phyloP scores from a whole-genome alignment of 169 alveolate genomes.

The Plasmodium inui region DNA sequence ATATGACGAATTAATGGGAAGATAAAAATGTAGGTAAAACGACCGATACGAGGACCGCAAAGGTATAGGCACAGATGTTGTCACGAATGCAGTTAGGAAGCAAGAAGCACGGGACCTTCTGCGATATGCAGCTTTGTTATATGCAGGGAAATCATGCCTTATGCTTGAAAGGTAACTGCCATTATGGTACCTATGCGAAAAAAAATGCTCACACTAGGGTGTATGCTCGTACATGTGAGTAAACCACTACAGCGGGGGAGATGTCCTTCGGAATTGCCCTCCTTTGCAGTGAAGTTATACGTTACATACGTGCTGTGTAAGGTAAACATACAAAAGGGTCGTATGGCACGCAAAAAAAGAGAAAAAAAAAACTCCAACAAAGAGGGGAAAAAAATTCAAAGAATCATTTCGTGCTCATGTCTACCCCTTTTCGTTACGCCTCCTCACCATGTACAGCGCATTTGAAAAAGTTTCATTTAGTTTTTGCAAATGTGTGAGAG shows the following conservation, averaged over 20 bases:
- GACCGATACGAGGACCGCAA: neutral
- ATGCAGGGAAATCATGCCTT: neutral
- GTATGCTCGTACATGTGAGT: too few relatives aligned
- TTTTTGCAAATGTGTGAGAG: neutral
- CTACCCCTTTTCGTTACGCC: neutral
- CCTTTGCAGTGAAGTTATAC: too few relatives aligned
- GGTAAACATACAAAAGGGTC: neutral
- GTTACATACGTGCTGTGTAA: neutral
- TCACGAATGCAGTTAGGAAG: neutral
- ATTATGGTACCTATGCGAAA: neutral
- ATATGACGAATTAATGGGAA: neutral
- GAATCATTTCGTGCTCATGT: conserved; percentile 1
- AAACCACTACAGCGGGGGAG: too few relatives aligned
- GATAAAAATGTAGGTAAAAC: neutral
- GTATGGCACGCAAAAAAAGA: neutral
- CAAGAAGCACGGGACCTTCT: neutral
- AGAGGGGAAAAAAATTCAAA: neutral
- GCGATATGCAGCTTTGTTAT: neutral
- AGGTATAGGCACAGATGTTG: neutral
- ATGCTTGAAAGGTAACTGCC: neutral
- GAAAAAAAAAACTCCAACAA: neutral
- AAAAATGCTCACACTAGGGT: too few relatives aligned
- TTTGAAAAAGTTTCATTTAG: neutral
- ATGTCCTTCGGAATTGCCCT: too few relatives aligned
- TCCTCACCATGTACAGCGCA: neutral